Evolutionary conservation across 2,329 filamentous ascomycete species (phyloP), one percentile per base, ranked within the genome.

Genomic region (Ophiognomonia clavigignenti-juglandacearum): DNA sequence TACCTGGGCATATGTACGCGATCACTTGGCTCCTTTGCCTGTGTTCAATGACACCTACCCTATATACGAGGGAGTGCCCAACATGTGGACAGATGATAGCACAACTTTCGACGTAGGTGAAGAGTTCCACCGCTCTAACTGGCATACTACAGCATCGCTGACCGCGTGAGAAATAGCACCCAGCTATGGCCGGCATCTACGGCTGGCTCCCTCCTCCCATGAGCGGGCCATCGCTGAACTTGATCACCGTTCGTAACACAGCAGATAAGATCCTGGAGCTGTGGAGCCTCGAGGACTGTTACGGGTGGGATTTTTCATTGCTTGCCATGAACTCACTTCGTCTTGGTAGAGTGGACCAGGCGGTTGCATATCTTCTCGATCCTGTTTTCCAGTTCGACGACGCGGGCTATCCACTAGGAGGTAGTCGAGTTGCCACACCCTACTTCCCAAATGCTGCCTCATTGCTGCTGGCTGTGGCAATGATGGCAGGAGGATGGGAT

Each of bases 401-500:
- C 54, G 70, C 76, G 1, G 77, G 77, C 1, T 78, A 78, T 58
- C 71, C 75, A 0, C 60, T 74, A 4, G 77, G 77, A 6, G 74
- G 74, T 1, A 63, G 66, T 4, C 65, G 72, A 35, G 77, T 79
- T 8, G 68, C 76, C 1, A 80, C 77, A 23, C 78, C 77, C 9
- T 81, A 81, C 58, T 78, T 81, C 48, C 77, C 77, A 0, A 71
- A 70, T 18, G 67, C 69, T 29, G 68, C 72, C 3, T 68, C 68
- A 2, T 61, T 81, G 48, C 53, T 81, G 55, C 57, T 77, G 26
- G 74, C 74, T 0, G 63, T 75, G 48, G 77, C 72, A 3, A 78
- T 80, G 74, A 72, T 80, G 71, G 72, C 73, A 10, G 75, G 74
- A 2, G 77, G 73, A 0, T 80, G 77, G 77, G 75, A 79, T 55